Evolutionary conservation across 2,329 filamentous ascomycete species (phyloP).

Genomic region (Verticillium klebahnii): DNA sequence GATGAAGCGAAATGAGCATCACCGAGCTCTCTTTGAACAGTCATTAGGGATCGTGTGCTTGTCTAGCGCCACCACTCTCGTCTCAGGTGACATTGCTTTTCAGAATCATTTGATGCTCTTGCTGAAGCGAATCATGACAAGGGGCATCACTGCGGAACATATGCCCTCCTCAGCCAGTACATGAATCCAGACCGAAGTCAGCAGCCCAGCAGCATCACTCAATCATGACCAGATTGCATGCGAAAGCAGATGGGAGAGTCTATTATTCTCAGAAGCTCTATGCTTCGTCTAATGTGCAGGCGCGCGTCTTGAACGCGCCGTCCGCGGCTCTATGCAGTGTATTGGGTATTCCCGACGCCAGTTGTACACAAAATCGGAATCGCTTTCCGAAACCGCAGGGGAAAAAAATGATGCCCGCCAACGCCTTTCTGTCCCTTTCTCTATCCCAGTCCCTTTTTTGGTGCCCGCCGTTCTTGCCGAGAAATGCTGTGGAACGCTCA

Average conservation of each 20-base stretch:
- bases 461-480: neutral
- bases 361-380: neutral
- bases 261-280: neutral
- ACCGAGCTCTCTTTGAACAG: too few species aligned
- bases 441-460: neutral
- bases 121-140: too few species aligned
- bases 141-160: too few species aligned
- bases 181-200: too few species aligned
- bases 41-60: too few species aligned
- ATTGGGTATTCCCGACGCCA: neutral
- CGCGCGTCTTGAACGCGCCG: neutral
- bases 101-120: too few species aligned
- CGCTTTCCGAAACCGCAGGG: neutral
- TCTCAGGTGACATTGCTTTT: too few species aligned
- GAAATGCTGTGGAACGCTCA: neutral
- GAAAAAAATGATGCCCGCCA: neutral
- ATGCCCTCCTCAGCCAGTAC: too few species aligned
- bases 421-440: neutral
- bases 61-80: too few species aligned
- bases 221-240: neutral
- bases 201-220: too few species aligned
- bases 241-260: neutral
- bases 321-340: neutral
- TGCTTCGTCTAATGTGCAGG: neutral
- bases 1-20: neutral